These are phyloP conservation scores for Acacia melanoxylon DNA, from an alignment of 306 rosid genomes.

Conservation along the genomic window DNA sequence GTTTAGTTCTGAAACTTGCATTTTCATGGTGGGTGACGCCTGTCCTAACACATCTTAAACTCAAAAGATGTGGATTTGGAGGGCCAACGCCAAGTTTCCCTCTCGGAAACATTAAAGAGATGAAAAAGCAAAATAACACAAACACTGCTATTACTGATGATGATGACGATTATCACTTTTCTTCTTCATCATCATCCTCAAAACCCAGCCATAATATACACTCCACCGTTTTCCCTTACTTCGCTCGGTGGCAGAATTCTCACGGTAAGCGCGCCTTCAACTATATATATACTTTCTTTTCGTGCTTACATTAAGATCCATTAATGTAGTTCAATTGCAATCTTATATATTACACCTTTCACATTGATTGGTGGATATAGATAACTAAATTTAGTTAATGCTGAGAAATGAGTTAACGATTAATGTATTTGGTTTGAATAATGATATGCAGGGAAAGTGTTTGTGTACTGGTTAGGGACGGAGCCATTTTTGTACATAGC, in stretches of 20 bases:
- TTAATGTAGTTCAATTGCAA: too few relatives aligned
- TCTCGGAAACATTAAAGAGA: slow-evolving; percentile 53
- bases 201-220: slow-evolving; percentile 55
- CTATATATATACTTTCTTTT: not conserved
- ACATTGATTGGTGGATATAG: not conserved
- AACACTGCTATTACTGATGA: not conserved
- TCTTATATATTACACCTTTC: not conserved
- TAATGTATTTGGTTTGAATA: not conserved
- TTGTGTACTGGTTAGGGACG: slow-evolving; percentile 70
- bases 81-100: slow-evolving; percentile 72
- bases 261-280: slow-evolving; percentile 41
- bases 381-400: not conserved
- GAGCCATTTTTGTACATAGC: slow-evolving; percentile 67
- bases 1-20: slow-evolving; percentile 22
- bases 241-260: slow-evolving; percentile 57
- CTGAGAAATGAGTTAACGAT: not conserved
- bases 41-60: slow-evolving; percentile 27
- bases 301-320: too few relatives aligned
- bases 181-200: not conserved
- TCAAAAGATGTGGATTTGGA: slow-evolving; percentile 52
- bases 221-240: slow-evolving; percentile 53
- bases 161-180: not conserved
- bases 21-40: slow-evolving; percentile 57
- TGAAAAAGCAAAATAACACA: slow-evolving; percentile 35
- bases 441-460: slow-evolving; percentile 51